phyloP scores from a whole-genome alignment of 495 filamentous ascomycete genomes.

The Tetracladium setigerum region DNA sequence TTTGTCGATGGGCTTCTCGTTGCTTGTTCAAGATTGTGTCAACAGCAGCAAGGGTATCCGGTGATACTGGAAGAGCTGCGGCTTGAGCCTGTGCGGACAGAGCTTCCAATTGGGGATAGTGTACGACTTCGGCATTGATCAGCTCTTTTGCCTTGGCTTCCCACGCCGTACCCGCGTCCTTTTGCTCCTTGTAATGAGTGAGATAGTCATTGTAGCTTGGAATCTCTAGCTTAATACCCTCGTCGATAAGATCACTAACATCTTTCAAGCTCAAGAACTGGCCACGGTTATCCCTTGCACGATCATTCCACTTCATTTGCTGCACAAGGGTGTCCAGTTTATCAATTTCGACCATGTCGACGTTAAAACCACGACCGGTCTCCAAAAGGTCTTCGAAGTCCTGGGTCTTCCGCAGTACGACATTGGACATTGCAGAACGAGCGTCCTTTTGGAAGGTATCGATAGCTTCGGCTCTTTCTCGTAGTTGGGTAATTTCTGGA shows the following conservation, averaged over 20 bases:
- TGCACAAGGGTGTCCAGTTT: constrained; percentile 70
- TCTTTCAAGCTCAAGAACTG: constrained; percentile 64
- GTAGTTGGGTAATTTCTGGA: constrained; percentile 80
- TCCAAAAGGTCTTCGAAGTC: constrained; percentile 89
- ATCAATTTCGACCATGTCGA: constrained; percentile 92
- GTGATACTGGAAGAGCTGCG: constrained; percentile 70
- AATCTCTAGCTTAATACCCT: constrained; percentile 68
- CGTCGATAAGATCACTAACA: constrained; percentile 67
- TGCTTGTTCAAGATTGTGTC: constrained; percentile 95
- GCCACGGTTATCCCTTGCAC: constrained; percentile 55
- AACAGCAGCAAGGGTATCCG: constrained; percentile 72
- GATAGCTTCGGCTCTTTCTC: constrained; percentile 83
- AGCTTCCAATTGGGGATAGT: constrained; percentile 92
- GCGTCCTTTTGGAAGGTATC: constrained; percentile 78
- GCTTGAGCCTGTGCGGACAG: constrained; percentile 67
- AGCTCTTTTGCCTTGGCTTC: constrained; percentile 90
- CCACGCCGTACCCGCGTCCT: constrained; percentile 73
- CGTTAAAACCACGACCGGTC: constrained; percentile 78
- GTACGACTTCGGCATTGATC: constrained; percentile 74
- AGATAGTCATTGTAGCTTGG: constrained; percentile 72
- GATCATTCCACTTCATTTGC: constrained; percentile 83
- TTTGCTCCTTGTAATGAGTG: constrained; percentile 64
- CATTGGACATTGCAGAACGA: constrained; percentile 55
- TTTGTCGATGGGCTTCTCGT: constrained; percentile 84
- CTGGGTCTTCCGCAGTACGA: constrained; percentile 49